Conservation (phyloP, 768 basidiomycete species). For the Hericium alpestre region DNA sequence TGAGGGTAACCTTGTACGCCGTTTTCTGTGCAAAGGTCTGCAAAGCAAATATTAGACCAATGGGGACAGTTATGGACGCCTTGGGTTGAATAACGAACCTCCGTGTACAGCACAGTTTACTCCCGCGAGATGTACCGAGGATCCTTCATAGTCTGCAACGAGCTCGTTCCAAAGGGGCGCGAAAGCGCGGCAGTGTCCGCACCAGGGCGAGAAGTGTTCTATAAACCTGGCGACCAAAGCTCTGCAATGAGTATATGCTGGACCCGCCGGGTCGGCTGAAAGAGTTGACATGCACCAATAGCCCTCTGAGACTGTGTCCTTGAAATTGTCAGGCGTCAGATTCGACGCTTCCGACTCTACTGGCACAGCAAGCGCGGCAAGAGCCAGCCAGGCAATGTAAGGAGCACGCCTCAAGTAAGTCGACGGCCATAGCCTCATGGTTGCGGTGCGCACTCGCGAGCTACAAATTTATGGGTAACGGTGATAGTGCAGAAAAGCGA, state of each 20-base stretch:
- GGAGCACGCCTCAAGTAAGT: neutral
- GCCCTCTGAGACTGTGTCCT: conserved; percentile 39
- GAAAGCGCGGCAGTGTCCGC: conserved; percentile 69
- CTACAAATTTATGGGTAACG: neutral
- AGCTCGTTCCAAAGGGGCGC: conserved; percentile 76
- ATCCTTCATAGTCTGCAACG: conserved; percentile 38
- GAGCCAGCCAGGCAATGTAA: conserved; percentile 10
- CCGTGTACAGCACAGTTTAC: conserved; percentile 73
- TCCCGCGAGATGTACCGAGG: conserved; percentile 58
- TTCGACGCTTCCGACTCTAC: conserved; percentile 17
- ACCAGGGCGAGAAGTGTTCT: conserved; percentile 84
- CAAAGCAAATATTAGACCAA: neutral
- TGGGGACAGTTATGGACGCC: too few species aligned
- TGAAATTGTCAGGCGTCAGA: conserved; percentile 54
- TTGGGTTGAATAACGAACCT: conserved; percentile 36
- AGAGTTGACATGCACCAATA: conserved; percentile 37
- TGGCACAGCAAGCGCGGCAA: conserved; percentile 8
- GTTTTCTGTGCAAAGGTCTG: conserved; percentile 76
- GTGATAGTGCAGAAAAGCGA: neutral
- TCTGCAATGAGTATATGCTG: neutral
- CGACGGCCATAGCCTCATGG: conserved; percentile 1
- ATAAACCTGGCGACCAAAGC: conserved; percentile 41
- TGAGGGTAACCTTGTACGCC: conserved; percentile 64
- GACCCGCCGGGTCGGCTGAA: neutral
- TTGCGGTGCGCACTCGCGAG: too few species aligned